Evolutionary conservation across 2,329 filamentous ascomycete genomes (phyloP).

Genomic region (Cladosporium sp.): DNA sequence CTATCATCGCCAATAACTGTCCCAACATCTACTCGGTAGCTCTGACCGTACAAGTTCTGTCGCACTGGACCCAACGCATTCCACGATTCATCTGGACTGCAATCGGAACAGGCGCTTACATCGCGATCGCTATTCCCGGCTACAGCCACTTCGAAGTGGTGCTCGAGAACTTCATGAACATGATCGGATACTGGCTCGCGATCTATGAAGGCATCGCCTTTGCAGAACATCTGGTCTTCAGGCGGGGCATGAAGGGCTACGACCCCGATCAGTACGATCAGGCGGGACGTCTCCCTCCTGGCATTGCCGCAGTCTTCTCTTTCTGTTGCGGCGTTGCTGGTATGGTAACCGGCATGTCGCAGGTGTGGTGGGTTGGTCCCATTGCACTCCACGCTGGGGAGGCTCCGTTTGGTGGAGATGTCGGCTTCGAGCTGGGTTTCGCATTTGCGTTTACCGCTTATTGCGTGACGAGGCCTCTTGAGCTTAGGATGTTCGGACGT

Average conservation of each 20-base stretch:
- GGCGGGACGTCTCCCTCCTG: slow-evolving; percentile 59
- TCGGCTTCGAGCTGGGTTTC: slow-evolving; percentile 68
- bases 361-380: slow-evolving; percentile 67
- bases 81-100: slow-evolving; percentile 69
- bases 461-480: slow-evolving; percentile 51
- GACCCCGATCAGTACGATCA: slow-evolving; percentile 59
- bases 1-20: slow-evolving; percentile 49
- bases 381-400: slow-evolving; percentile 61
- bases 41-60: slow-evolving; percentile 66
- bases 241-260: slow-evolving; percentile 62
- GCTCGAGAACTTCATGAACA: slow-evolving; percentile 68
- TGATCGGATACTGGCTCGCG: slow-evolving; percentile 67
- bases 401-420: slow-evolving; percentile 55
- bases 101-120: slow-evolving; percentile 62
- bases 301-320: slow-evolving; percentile 62
- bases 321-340: slow-evolving; percentile 66
- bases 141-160: slow-evolving; percentile 65
- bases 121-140: slow-evolving; percentile 69
- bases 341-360: slow-evolving; percentile 69
- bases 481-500: slow-evolving; percentile 43
- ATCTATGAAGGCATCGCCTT: slow-evolving; percentile 69
- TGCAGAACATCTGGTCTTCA: slow-evolving; percentile 68
- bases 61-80: slow-evolving; percentile 58
- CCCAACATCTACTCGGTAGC: slow-evolving; percentile 63
- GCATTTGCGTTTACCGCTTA: slow-evolving; percentile 58